Evolutionary conservation across 2,329 filamentous ascomycete genomes (phyloP).

Genomic region (Aureobasidium uvarum): DNA sequence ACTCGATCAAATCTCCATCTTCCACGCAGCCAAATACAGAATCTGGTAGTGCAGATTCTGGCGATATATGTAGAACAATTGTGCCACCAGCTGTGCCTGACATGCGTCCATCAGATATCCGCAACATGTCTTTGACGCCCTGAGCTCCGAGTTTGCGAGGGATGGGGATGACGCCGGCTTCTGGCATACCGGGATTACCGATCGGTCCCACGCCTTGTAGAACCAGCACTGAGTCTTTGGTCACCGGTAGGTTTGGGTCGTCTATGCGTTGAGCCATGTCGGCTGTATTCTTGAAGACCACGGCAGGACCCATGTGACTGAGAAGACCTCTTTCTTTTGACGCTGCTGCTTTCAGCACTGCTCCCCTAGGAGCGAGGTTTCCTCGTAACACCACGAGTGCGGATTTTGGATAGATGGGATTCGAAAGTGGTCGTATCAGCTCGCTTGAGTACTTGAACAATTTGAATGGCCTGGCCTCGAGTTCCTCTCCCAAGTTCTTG

Average conservation of each 20-base stretch:
- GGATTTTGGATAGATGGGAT: conserved; percentile 48
- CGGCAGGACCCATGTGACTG: conserved; percentile 46
- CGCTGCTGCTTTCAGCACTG: conserved; percentile 53
- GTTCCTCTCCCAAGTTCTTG: conserved; percentile 48
- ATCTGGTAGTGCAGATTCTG: conserved; percentile 50
- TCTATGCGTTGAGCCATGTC: conserved; percentile 51
- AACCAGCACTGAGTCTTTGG: conserved; percentile 48
- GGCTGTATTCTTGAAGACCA: conserved; percentile 51
- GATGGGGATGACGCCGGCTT: conserved; percentile 53
- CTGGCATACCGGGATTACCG: conserved; percentile 55
- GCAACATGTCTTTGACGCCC: conserved; percentile 55
- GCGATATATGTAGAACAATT: conserved; percentile 55
- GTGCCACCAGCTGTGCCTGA: conserved; percentile 57
- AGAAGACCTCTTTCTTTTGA: conserved; percentile 50
- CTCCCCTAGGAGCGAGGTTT: conserved; percentile 51
- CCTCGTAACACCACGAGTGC: conserved; percentile 49
- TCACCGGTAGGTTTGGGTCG: conserved; percentile 46
- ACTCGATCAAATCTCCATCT: conserved; percentile 50
- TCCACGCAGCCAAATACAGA: conserved; percentile 51
- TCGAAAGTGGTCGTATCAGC: conserved; percentile 47
- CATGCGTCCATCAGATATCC: conserved; percentile 56
- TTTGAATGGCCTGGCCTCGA: conserved; percentile 47
- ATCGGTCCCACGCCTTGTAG: conserved; percentile 53
- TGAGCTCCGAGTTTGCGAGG: conserved; percentile 49
- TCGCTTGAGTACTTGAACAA: conserved; percentile 44